Conservation (phyloP, 139 green algal genomes). For the Coelastrella sp. region DNA sequence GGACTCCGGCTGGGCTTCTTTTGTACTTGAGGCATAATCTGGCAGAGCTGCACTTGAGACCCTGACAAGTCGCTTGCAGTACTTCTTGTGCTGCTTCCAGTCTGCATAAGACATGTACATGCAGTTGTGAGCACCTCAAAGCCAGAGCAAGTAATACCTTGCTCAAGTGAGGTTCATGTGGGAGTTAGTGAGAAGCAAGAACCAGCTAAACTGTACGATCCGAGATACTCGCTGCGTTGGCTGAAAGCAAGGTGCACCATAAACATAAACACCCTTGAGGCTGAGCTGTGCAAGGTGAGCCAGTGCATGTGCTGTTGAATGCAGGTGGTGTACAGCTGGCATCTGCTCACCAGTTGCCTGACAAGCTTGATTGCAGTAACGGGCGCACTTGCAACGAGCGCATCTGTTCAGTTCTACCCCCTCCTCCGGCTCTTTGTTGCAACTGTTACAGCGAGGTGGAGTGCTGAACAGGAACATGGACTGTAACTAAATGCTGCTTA, state of each 20-base stretch:
- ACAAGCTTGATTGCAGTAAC: not conserved
- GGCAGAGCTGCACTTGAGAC: not conserved
- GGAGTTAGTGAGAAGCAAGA: not conserved
- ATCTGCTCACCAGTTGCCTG: not conserved
- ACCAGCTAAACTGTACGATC: no score
- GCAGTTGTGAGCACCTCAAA: not conserved
- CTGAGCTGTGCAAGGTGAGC: not conserved
- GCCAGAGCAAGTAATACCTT: not conserved
- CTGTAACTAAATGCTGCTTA: no score
- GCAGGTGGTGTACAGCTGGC: no score
- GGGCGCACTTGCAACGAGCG: no score
- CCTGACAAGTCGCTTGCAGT: no score
- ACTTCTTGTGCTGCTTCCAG: conserved; percentile 10
- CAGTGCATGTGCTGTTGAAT: no score
- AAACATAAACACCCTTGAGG: no score
- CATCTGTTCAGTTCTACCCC: no score
- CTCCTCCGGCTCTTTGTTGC: no score
- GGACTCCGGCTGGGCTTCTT: not conserved
- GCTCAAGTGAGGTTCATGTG: not conserved
- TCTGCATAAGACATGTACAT: not conserved
- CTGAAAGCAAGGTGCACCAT: no score
- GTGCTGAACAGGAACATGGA: no score
- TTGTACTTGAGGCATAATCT: not conserved
- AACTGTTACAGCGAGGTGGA: no score
- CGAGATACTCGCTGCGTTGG: not conserved